A percentile compares a stretch with the other conserved stretches of the same genome.
phyloP scores from a whole-genome alignment of 768 basidiomycete genomes.

The Panellus pusillus region DNA sequence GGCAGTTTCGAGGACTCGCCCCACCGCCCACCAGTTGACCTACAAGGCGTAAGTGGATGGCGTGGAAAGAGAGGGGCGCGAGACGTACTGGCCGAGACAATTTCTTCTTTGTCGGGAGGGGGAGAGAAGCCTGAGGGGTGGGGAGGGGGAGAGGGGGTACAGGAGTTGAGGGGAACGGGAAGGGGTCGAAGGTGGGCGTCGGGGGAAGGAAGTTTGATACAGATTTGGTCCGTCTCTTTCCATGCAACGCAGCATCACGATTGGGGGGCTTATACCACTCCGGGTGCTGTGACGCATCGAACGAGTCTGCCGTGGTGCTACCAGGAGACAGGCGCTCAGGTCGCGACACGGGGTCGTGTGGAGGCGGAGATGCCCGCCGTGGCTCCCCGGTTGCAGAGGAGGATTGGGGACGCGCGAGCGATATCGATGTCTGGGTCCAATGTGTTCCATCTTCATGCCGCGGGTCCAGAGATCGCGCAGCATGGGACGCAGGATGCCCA shows the following conservation, averaged over 20 bases:
- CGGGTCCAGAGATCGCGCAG: slow-evolving; percentile 23
- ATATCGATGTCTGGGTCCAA: slow-evolving; percentile 13
- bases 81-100: neutral
- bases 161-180: too few species aligned
- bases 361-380: neutral
- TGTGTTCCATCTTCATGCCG: slow-evolving; percentile 26
- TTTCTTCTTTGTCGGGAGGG: neutral
- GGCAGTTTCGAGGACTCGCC: slow-evolving; percentile 7
- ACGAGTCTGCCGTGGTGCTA: too few species aligned
- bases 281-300: too few species aligned
- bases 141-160: too few species aligned
- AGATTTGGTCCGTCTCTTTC: too few species aligned
- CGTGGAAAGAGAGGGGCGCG: neutral
- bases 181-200: neutral
- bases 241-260: too few species aligned
- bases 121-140: neutral
- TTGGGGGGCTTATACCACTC: too few species aligned
- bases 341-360: too few species aligned
- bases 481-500: slow-evolving; percentile 35
- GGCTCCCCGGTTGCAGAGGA: neutral
- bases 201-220: neutral
- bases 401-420: neutral
- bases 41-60: neutral
- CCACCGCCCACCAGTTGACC: slow-evolving; percentile 6
- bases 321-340: too few species aligned